phyloP scores from a whole-genome alignment of 1,284 basidiomycete species.

The Schizophyllum commune region DNA sequence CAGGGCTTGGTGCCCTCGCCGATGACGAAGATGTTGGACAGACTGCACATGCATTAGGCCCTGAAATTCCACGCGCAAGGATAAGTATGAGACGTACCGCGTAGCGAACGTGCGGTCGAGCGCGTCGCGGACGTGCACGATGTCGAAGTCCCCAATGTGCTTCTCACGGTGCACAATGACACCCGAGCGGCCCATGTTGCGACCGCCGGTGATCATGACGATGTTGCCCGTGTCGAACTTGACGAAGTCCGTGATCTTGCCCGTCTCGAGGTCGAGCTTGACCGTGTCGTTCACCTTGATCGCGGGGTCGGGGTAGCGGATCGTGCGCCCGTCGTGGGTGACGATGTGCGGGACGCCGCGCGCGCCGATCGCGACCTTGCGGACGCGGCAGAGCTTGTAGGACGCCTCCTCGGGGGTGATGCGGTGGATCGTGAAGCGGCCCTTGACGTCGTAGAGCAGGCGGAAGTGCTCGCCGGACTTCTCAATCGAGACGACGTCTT shows the following conservation, averaged over 20 bases:
- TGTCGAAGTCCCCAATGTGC: slow-evolving; percentile 97
- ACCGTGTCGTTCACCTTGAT: slow-evolving; percentile 98
- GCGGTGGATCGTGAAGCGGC: slow-evolving; percentile 99
- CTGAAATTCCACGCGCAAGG: not conserved
- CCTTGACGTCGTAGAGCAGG: slow-evolving; percentile 98
- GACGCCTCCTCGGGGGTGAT: slow-evolving; percentile 97
- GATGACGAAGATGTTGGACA: slow-evolving; percentile 97
- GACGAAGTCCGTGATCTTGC: slow-evolving; percentile 92
- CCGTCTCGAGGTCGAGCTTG: slow-evolving; percentile 93
- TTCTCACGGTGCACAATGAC: slow-evolving; percentile 94
- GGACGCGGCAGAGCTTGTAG: slow-evolving; percentile 99
- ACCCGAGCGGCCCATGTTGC: slow-evolving; percentile 99
- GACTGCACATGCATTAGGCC: slow-evolving; percentile 39
- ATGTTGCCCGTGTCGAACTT: slow-evolving; percentile 98
- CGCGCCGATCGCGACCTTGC: slow-evolving; percentile 85
- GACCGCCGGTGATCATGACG: slow-evolving; percentile 97
- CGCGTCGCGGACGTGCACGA: slow-evolving; percentile 94
- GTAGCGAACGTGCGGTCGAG: slow-evolving; percentile 95
- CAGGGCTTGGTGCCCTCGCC: slow-evolving; percentile 94
- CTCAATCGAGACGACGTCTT: slow-evolving; percentile 96
- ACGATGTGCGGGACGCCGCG: slow-evolving; percentile 96
- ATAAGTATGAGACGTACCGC: slow-evolving; percentile 55
- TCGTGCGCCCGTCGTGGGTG: slow-evolving; percentile 99
- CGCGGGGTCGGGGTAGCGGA: slow-evolving; percentile 96
- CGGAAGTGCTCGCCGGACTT: slow-evolving; percentile 99